These are phyloP conservation scores for Larix kaempferi DNA, from an alignment of 75 land plant species.

Conservation along the genomic window DNA sequence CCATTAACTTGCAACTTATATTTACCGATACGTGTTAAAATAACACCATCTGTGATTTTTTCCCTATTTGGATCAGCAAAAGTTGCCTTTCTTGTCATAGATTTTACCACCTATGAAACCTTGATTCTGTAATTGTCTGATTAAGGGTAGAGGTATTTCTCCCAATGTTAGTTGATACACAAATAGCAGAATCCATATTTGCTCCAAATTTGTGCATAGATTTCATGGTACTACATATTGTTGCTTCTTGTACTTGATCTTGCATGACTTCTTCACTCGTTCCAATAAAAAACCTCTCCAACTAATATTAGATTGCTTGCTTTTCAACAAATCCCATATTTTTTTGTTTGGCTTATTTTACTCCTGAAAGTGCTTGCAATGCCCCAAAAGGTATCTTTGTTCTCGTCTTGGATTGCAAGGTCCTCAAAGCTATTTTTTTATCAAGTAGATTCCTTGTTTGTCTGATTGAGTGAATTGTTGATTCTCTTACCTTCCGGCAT, in stretches of 20 bases:
- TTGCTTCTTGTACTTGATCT: not conserved
- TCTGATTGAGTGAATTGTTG: not conserved
- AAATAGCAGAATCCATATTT: not conserved
- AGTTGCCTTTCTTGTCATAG: not conserved
- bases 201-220: not conserved
- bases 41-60: not conserved
- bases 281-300: not conserved
- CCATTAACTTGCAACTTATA: not conserved
- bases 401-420: not conserved
- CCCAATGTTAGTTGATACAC: not conserved
- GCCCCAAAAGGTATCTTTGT: not conserved
- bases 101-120: not conserved
- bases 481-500: not conserved
- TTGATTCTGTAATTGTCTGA: not conserved
- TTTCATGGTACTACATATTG: not conserved
- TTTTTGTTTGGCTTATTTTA: constrained; percentile 2
- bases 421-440: not conserved
- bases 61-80: no score
- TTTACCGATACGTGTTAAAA: not conserved
- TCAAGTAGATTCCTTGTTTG: not conserved
- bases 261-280: not conserved
- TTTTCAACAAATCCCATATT: not conserved
- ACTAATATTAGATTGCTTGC: not conserved
- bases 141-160: not conserved
- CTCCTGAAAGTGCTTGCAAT: not conserved